phyloP scores from a whole-genome alignment of 345 rosid genomes.

The Capsella bursapastoris region DNA sequence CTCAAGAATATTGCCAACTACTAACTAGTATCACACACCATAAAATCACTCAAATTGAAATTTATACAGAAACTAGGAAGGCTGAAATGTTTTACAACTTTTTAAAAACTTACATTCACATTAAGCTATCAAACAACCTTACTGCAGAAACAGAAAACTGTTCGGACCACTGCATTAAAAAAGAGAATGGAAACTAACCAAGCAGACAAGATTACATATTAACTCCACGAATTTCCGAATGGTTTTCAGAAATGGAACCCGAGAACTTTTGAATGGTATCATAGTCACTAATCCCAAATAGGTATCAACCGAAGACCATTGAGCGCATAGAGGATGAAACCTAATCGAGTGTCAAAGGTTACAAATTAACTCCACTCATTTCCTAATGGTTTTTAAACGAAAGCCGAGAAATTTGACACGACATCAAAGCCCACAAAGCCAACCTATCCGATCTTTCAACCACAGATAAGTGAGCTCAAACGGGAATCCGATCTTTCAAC shows the following conservation, averaged over 20 bases:
- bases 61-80: background rate
- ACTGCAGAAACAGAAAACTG: background rate
- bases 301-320: background rate
- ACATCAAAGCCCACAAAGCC: background rate
- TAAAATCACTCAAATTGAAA: background rate
- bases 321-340: background rate
- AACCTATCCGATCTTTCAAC: background rate
- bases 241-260: background rate
- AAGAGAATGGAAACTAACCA: background rate
- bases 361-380: background rate
- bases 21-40: conserved; percentile 15
- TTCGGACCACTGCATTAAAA: background rate
- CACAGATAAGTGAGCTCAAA: background rate
- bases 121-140: conserved; percentile 15
- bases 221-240: background rate
- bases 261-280: conserved; percentile 10
- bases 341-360: background rate
- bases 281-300: background rate
- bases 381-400: conserved; percentile 1
- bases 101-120: conserved; percentile 11
- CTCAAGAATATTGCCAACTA: conserved; percentile 20
- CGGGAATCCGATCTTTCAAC: background rate
- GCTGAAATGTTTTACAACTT: background rate
- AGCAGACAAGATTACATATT: background rate
- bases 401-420: background rate